A percentile compares a stretch with the other conserved stretches of the same genome.
Conservation (phyloP, 768 basidiomycete genomes). For the Wakefieldia striispora region DNA sequence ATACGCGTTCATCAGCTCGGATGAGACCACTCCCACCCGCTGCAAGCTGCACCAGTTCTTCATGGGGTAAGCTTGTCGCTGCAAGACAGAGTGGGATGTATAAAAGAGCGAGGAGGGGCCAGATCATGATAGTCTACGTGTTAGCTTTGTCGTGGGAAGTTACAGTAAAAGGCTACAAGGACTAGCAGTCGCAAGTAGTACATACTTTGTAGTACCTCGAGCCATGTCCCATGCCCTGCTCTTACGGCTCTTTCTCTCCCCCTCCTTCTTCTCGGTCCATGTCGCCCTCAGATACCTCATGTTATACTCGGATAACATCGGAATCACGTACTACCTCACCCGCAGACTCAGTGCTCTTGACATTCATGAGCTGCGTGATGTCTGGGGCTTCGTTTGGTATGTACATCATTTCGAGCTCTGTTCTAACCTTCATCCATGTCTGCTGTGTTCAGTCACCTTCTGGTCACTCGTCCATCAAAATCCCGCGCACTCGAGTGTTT, state of each 20-base stretch:
- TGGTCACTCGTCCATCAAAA: constrained; percentile 88
- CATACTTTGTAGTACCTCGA: neutral
- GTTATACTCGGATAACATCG: constrained; percentile 81
- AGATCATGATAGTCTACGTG: constrained; percentile 12
- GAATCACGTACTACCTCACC: constrained; percentile 88
- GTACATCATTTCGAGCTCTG: constrained; percentile 8
- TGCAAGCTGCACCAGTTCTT: constrained; percentile 69
- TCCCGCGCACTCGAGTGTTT: constrained; percentile 94
- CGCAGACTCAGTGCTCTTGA: constrained; percentile 67
- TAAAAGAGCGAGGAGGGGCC: constrained; percentile 31
- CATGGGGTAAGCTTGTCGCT: constrained; percentile 33
- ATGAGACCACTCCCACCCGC: constrained; percentile 75
- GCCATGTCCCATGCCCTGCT: constrained; percentile 78
- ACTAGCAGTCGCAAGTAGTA: no score
- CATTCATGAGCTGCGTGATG: constrained; percentile 70
- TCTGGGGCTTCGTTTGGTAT: constrained; percentile 90
- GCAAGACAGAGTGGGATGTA: constrained; percentile 32
- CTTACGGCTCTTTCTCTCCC: constrained; percentile 88
- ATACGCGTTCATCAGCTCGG: constrained; percentile 70
- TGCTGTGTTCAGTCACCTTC: constrained; percentile 68
- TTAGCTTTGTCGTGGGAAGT: constrained; percentile 18
- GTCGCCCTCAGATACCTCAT: constrained; percentile 88
- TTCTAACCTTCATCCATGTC: constrained; percentile 7
- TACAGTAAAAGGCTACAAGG: no score
- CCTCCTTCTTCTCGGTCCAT: constrained; percentile 91